Evolutionary conservation across 2,329 filamentous ascomycete species (phyloP), one percentile per base, ranked within the genome.

Genomic region (Penicillium concentricum): DNA sequence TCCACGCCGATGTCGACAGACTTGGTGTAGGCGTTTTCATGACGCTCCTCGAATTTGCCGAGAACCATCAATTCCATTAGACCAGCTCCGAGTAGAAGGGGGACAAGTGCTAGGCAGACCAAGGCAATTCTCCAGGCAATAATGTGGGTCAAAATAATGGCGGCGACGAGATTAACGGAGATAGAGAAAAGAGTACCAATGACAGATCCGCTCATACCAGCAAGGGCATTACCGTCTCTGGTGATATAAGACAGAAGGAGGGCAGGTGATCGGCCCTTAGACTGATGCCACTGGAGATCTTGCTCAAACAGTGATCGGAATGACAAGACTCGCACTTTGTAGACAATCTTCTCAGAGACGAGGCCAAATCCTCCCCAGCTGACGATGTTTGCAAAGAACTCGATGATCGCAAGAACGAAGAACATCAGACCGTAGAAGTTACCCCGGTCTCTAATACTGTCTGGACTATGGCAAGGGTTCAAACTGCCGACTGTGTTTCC

Each of bases 121-220:
- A 92, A 74, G 0, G 88, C 88, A 59, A 92, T 90, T 67, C 85
- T 88, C 89, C 89, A 92, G 3, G 87, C 87, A 45, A 92, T 79
- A 43, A 90, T 84, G 60, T 89, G 87, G 0, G 87, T 85, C 10
- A 91, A 69, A 30, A 88, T 83, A 53, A 91, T 85, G 1, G 86
- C 87, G 0, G 82, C 84, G 16, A 90, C 61, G 28, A 91, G 84
- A 69, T 89, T 90, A 60, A 91, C 81, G 3, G 82, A 63, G 22
- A 89, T 87, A 0, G 87, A 86, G 56, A 90, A 84, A 20, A 89
- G 74, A 0, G 86, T 89, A 6, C 88, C 87, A 53, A 91, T 79
- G 38, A 89, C 87, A 5, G 86, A 87, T 10, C 88, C 88, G 53
- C 84, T 88, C 60, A 92, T 81, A 0, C 85, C 87, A 41, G 84